Conservation (phyloP, 345 rosid genomes). For the Brassica incana region DNA sequence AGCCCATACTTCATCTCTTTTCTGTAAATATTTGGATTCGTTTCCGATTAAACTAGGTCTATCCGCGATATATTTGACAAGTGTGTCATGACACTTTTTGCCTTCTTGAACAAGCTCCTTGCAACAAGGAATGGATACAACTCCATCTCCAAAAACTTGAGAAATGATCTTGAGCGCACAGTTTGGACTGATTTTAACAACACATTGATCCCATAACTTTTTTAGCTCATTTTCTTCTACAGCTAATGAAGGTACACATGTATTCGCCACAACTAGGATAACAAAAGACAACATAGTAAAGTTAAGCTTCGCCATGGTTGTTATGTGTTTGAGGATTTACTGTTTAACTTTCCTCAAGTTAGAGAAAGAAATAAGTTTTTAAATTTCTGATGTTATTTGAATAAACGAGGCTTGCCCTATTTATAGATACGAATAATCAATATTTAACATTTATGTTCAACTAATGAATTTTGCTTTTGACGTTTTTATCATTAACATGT, state of each 20-base stretch:
- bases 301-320: not conserved
- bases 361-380: not conserved
- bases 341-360: not conserved
- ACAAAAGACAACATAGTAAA: not conserved
- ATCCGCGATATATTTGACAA: not conserved
- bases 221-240: not conserved
- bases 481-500: not conserved
- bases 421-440: not conserved
- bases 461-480: not conserved
- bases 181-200: not conserved
- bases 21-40: not conserved
- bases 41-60: not conserved
- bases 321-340: not conserved
- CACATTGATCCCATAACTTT: not conserved
- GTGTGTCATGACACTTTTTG: no score
- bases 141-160: no score
- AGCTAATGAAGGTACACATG: not conserved
- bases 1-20: constrained; percentile 1
- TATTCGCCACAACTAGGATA: not conserved
- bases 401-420: not conserved
- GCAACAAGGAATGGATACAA: no score
- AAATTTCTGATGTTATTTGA: not conserved
- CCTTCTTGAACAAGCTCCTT: no score
- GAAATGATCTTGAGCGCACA: not conserved
- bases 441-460: no score